These are phyloP conservation scores for Crithidia fasciculata DNA, from an alignment of 208 protist genomes.

Conservation along the genomic window DNA sequence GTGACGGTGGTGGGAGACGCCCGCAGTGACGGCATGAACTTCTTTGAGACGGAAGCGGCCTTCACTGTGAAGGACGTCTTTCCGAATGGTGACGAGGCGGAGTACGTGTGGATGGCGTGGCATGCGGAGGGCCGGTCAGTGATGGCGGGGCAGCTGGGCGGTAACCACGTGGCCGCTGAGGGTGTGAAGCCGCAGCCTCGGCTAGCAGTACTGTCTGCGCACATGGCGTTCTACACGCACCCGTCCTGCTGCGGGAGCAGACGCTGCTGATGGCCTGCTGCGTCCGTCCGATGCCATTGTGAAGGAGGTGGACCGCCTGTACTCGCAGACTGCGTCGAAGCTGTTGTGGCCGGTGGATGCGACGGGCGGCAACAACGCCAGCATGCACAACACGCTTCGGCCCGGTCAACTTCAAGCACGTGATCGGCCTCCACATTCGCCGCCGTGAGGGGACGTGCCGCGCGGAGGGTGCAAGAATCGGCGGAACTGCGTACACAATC, in stretches of 20 bases:
- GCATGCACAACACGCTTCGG: neutral
- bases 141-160: too few relatives aligned
- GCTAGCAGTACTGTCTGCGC: constrained; percentile 3
- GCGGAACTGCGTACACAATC: neutral
- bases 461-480: neutral
- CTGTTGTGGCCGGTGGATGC: neutral
- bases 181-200: constrained; percentile 1
- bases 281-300: neutral
- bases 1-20: too few relatives aligned
- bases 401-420: constrained; percentile 2
- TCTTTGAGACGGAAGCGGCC: too few relatives aligned
- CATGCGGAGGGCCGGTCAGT: too few relatives aligned
- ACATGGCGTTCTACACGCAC: constrained; percentile 16
- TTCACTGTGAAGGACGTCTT: too few relatives aligned
- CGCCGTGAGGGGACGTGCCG: constrained; percentile 8
- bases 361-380: neutral
- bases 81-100: too few relatives aligned
- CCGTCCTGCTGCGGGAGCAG: constrained; percentile 10
- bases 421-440: constrained; percentile 11
- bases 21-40: too few relatives aligned
- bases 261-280: constrained; percentile 25
- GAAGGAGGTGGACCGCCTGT: constrained; percentile 11
- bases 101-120: too few relatives aligned
- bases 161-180: neutral
- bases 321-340: neutral